Percentiles rank a stretch among this genome's conserved stretches.
phyloP scores from a whole-genome alignment of 2,329 filamentous ascomycete species.

The Balansia obtecta region DNA sequence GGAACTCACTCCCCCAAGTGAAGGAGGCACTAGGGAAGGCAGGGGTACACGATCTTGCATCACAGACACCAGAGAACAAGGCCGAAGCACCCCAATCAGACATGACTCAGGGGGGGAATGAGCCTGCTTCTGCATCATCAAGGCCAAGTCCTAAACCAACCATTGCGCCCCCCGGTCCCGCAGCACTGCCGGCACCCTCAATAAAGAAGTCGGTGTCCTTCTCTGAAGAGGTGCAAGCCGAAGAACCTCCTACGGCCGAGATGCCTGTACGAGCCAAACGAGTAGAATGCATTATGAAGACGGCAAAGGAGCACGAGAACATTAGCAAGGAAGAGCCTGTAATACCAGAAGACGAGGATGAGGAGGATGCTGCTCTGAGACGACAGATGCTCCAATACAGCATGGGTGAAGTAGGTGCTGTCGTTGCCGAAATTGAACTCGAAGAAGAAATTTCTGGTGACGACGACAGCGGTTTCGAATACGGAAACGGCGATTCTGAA shows the following conservation, averaged over 20 bases:
- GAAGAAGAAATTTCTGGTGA: slow-evolving; percentile 50
- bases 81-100: neutral
- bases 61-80: slow-evolving; percentile 4
- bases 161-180: neutral
- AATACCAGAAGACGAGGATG: slow-evolving; percentile 61
- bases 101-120: neutral
- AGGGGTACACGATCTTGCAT: slow-evolving; percentile 43
- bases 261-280: slow-evolving; percentile 31
- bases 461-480: slow-evolving; percentile 43
- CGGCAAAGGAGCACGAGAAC: slow-evolving; percentile 41
- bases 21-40: slow-evolving; percentile 64
- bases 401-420: slow-evolving; percentile 74
- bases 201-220: slow-evolving; percentile 51
- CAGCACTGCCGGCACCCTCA: neutral
- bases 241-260: slow-evolving; percentile 13
- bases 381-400: slow-evolving; percentile 87
- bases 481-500: slow-evolving; percentile 37
- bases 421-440: slow-evolving; percentile 83
- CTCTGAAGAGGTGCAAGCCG: slow-evolving; percentile 36
- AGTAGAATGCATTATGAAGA: slow-evolving; percentile 43
- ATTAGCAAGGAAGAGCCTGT: slow-evolving; percentile 33
- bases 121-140: neutral
- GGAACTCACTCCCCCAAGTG: slow-evolving; percentile 53
- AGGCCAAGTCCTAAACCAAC: neutral
- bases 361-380: slow-evolving; percentile 68